These are phyloP conservation scores for Cinnamomum micranthum DNA, from an alignment of 164 flowering plant species.

Conservation along the genomic window DNA sequence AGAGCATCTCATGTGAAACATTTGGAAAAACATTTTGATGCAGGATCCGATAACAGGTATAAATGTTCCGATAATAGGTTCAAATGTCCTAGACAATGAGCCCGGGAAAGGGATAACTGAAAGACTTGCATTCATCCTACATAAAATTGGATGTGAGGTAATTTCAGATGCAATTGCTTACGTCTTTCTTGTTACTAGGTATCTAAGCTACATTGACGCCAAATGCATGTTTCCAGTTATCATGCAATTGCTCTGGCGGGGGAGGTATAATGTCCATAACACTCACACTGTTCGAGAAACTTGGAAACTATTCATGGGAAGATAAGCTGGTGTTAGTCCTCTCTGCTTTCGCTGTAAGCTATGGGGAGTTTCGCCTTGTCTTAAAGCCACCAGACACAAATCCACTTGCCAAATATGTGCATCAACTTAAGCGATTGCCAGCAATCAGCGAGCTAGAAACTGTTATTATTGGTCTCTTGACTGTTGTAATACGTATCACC, in stretches of 20 bases:
- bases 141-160: slow-evolving; percentile 59
- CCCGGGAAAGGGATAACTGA: slow-evolving; percentile 30
- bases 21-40: background rate
- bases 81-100: slow-evolving; percentile 11
- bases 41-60: slow-evolving; percentile 13
- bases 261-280: slow-evolving; percentile 54
- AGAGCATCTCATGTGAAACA: no score
- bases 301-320: slow-evolving; percentile 46
- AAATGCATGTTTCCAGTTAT: slow-evolving; percentile 28
- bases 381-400: slow-evolving; percentile 28
- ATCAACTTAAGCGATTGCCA: slow-evolving; percentile 40
- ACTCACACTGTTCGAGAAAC: slow-evolving; percentile 35
- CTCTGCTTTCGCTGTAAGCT: slow-evolving; percentile 39
- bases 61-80: slow-evolving; percentile 4
- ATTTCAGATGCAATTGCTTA: background rate
- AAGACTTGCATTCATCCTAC: slow-evolving; percentile 33
- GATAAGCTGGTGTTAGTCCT: slow-evolving; percentile 43
- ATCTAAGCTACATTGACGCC: no score
- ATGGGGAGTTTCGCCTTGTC: slow-evolving; percentile 48
- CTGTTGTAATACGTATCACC: slow-evolving; percentile 35
- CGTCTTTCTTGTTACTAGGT: no score
- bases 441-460: slow-evolving; percentile 36
- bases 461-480: slow-evolving; percentile 33
- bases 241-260: slow-evolving; percentile 54
- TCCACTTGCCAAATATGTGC: slow-evolving; percentile 35